phyloP scores from a whole-genome alignment of 192 early-diverging fungal genomes.

The Jimgerdemannia flammicorona region DNA sequence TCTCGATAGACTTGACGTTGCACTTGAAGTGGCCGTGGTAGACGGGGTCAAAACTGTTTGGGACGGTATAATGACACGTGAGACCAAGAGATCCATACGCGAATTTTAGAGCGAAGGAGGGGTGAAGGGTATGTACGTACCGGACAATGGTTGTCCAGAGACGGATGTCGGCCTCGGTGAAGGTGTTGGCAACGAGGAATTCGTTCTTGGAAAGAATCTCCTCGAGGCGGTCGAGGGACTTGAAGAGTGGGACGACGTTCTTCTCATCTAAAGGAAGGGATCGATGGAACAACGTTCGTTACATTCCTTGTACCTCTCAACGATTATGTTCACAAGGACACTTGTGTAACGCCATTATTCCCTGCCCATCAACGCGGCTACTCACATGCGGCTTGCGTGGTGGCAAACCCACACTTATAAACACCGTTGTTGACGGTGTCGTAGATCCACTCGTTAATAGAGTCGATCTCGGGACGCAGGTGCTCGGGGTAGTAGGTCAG shows the following conservation, averaged over 20 bases:
- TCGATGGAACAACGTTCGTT: neutral
- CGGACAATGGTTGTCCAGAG: constrained; percentile 90
- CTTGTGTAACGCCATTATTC: too few relatives aligned
- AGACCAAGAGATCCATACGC: neutral
- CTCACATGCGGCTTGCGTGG: constrained; percentile 73
- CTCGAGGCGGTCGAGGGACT: constrained; percentile 82
- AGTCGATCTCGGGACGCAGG: constrained; percentile 76
- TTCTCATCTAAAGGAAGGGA: constrained; percentile 54
- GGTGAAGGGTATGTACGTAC: constrained; percentile 10
- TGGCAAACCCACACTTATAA: constrained; percentile 92
- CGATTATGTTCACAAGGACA: too few relatives aligned
- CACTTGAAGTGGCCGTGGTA: constrained; percentile 97
- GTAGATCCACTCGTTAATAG: constrained; percentile 89
- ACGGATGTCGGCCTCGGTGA: constrained; percentile 95
- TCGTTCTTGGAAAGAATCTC: constrained; percentile 63
- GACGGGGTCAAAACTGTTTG: constrained; percentile 86
- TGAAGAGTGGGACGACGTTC: constrained; percentile 68
- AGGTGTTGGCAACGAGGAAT: constrained; percentile 71
- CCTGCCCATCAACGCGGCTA: neutral
- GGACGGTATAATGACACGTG: neutral
- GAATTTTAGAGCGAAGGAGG: neutral
- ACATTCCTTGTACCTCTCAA: neutral
- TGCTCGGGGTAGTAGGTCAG: constrained; percentile 80
- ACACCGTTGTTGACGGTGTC: constrained; percentile 96
- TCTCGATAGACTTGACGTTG: constrained; percentile 79